Base-by-base conservation (phyloP, 768 basidiomycete species). In the Trametes villosa region DNA sequence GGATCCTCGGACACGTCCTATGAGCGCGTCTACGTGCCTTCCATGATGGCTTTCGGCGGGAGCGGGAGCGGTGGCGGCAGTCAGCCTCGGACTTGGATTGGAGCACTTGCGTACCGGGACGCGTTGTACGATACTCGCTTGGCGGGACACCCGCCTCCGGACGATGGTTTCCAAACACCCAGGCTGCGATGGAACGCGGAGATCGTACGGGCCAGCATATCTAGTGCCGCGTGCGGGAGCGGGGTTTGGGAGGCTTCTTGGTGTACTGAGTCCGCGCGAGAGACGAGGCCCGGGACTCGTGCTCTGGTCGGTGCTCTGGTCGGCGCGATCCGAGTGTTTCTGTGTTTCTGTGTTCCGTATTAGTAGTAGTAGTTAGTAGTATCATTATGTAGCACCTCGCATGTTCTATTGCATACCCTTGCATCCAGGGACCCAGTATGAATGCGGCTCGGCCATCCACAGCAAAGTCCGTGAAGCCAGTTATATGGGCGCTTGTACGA, bases 1-100 rank as follows among this genome's bases (percentile, higher is more conserved):
- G 95, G 46, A 88, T 98, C 70, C 75, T 97, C 42, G 82, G 62
- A 9, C 62, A 63, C 47, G 62, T 63, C 41, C 49, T 47, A 15
- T 52, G 40, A 42, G 9, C 34, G 1, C 15, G 18, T 17, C 20
- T 30, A 18, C 42, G 8, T 22, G n/a, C 24, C 44, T 26, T 6
- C 17, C 53, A 2, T 34, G 24, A 26, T 42, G 26, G 9, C 41
- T 44, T 34, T 33, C 40, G 13, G 15, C 26, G 9, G 18, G 18
- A 9, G 36, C 12, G 15, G 24, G 12, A 24, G 34, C 34, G 15
- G 51, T 22, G 51, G 22, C 20, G 7, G 36, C 31, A 15, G 9
- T 18, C 22, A 22, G n/a, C 29, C 12, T 31, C n/a, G n/a, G 29
- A 4, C 30, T 30, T 17, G 54, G 34, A 31, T 18, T 30, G 22